These are phyloP conservation scores for Mikania micrantha DNA, from an alignment of 129 eudicot genomes.

Conservation along the genomic window DNA sequence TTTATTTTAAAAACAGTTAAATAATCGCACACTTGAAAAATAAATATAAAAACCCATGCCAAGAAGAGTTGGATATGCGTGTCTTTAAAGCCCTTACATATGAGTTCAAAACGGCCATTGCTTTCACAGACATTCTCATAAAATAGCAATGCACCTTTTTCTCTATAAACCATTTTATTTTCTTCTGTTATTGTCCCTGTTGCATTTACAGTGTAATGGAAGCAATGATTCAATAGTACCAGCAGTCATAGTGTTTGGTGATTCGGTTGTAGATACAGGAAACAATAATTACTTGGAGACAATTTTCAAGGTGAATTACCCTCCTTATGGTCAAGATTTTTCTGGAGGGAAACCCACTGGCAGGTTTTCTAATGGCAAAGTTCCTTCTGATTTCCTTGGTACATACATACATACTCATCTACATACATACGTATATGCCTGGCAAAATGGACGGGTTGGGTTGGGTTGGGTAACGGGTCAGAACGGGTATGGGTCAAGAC, in stretches of 20 bases:
- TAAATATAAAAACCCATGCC: constrained; percentile 12
- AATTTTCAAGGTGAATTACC: constrained; percentile 59
- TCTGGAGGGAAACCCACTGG: constrained; percentile 73
- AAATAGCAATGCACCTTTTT: constrained; percentile 21
- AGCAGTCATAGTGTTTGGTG: constrained; percentile 68
- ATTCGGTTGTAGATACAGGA: constrained; percentile 78
- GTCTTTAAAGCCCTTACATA: constrained; percentile 20
- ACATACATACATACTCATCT: constrained; percentile 7
- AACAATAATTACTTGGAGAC: constrained; percentile 59
- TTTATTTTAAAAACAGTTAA: background rate
- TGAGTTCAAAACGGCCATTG: constrained; percentile 7
- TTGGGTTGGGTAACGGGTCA: no score
- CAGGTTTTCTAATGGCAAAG: constrained; percentile 80
- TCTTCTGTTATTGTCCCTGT: constrained; percentile 3
- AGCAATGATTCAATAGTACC: constrained; percentile 32
- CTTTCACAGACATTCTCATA: constrained; percentile 6
- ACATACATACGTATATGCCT: background rate
- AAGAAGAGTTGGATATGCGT: constrained; percentile 15
- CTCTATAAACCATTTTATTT: background rate
- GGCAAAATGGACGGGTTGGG: no score
- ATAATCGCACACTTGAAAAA: background rate
- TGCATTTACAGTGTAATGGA: constrained; percentile 3
- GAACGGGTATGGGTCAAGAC: no score
- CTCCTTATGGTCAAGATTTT: constrained; percentile 83
- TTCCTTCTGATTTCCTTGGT: constrained; percentile 73